Evolutionary conservation across 805 yeast species (phyloP).

Genomic region (Barnettozyma sp.): DNA sequence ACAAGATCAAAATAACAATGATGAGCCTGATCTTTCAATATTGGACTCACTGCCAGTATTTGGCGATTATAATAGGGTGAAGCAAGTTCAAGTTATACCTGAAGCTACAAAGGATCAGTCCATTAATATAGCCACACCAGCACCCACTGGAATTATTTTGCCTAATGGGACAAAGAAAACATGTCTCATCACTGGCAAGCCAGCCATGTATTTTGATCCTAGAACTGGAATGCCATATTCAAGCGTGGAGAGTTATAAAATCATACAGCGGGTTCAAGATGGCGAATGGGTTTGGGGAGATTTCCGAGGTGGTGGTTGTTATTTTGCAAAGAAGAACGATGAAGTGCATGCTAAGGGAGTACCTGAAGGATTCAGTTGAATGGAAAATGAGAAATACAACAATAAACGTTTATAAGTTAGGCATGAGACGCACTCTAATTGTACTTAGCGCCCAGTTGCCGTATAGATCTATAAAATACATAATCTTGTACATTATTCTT

Average conservation of each 20-base stretch:
- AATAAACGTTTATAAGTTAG: too few species aligned
- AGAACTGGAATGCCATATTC: constrained; percentile 80
- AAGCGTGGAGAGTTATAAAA: constrained; percentile 71
- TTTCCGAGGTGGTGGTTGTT: constrained; percentile 42
- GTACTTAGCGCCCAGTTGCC: too few species aligned
- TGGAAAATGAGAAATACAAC: too few species aligned
- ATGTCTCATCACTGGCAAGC: constrained; percentile 72
- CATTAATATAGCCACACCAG: constrained; percentile 52
- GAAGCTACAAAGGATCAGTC: constrained; percentile 43
- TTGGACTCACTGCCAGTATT: constrained; percentile 41
- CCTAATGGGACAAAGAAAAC: constrained; percentile 61
- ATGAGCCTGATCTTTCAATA: constrained; percentile 33
- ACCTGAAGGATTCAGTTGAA: constrained; percentile 69
- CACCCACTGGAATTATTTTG: constrained; percentile 67
- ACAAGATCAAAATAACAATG: constrained; percentile 27
- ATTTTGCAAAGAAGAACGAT: constrained; percentile 33
- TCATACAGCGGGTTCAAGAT: constrained; percentile 51
- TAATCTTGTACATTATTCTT: too few species aligned
- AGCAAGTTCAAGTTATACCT: constrained; percentile 36
- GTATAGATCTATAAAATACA: too few species aligned
- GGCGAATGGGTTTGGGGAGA: constrained; percentile 50
- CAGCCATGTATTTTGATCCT: constrained; percentile 84
- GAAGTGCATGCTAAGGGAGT: constrained; percentile 73
- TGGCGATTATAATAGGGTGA: constrained; percentile 45
- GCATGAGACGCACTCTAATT: too few species aligned